Percentiles rank a stretch among this genome's conserved stretches.
phyloP scores from a whole-genome alignment of 306 rosid species.

The Vigna nakashimae region DNA sequence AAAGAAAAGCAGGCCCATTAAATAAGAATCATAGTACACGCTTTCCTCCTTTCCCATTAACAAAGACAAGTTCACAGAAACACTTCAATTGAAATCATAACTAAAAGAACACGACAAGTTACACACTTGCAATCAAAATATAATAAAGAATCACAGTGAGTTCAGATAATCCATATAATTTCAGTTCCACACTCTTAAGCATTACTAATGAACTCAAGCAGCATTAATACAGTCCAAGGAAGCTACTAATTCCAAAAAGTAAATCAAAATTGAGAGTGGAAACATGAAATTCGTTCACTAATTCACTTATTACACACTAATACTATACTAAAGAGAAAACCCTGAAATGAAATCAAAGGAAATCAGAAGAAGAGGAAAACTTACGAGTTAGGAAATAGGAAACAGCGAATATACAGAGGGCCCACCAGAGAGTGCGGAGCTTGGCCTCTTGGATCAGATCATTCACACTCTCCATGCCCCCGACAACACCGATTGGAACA shows the following conservation, averaged over 20 bases:
- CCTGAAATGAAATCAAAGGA: background rate
- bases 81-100: constrained; percentile 16
- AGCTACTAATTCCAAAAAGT: background rate
- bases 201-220: constrained; percentile 20
- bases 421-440: constrained; percentile 92
- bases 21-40: background rate
- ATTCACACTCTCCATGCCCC: constrained; percentile 62
- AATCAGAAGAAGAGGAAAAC: constrained; percentile 1
- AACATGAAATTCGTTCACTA: constrained; percentile 1
- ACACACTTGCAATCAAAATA: background rate
- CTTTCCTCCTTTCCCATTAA: constrained; percentile 26
- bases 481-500: background rate
- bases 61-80: background rate
- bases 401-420: constrained; percentile 75
- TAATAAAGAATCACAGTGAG: constrained; percentile 4
- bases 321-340: background rate
- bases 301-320: background rate
- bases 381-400: constrained; percentile 86
- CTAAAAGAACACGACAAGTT: constrained; percentile 2
- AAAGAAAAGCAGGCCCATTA: background rate
- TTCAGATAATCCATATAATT: constrained; percentile 21
- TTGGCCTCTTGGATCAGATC: constrained; percentile 89
- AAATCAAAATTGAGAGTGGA: constrained; percentile 3
- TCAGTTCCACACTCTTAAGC: background rate
- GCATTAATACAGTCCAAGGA: background rate